Conservation (phyloP, 2,329 filamentous ascomycete genomes). For the Diaporthe aspalathi region DNA sequence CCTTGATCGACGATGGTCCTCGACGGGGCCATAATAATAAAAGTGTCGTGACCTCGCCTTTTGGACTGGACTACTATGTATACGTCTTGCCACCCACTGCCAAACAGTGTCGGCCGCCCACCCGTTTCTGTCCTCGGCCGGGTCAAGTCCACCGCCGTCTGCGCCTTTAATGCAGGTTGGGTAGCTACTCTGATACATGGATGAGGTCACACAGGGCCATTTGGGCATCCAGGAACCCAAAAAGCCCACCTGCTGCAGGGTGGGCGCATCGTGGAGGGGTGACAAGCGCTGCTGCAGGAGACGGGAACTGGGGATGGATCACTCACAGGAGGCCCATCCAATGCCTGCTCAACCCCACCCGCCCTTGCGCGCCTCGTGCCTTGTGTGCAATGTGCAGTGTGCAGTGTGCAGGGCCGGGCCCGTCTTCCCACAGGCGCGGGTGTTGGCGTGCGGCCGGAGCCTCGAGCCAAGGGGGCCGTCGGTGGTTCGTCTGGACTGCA, state of each 20-base stretch:
- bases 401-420: no score
- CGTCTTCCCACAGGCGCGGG: not conserved
- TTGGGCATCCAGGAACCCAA: constrained; percentile 35
- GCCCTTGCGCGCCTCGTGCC: not conserved
- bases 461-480: not conserved
- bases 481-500: constrained; percentile 6
- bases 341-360: constrained; percentile 27
- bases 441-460: constrained; percentile 11
- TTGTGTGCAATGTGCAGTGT: no score
- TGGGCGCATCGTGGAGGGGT: constrained; percentile 35
- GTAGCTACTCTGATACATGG: constrained; percentile 31
- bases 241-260: constrained; percentile 37
- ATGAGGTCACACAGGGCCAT: constrained; percentile 38
- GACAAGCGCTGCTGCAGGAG: constrained; percentile 39
- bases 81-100: not conserved
- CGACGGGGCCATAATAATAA: not conserved
- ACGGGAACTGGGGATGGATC: constrained; percentile 30
- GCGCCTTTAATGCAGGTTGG: constrained; percentile 35
- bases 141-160: constrained; percentile 27
- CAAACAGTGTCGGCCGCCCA: not conserved
- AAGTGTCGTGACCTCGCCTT: not conserved
- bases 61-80: not conserved
- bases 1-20: not conserved
- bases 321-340: constrained; percentile 25
- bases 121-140: constrained; percentile 17